Evolutionary conservation across 2,329 filamentous ascomycete species (phyloP), one percentile per base, ranked within the genome.

Genomic region (Ceratocystis lukuohia): DNA sequence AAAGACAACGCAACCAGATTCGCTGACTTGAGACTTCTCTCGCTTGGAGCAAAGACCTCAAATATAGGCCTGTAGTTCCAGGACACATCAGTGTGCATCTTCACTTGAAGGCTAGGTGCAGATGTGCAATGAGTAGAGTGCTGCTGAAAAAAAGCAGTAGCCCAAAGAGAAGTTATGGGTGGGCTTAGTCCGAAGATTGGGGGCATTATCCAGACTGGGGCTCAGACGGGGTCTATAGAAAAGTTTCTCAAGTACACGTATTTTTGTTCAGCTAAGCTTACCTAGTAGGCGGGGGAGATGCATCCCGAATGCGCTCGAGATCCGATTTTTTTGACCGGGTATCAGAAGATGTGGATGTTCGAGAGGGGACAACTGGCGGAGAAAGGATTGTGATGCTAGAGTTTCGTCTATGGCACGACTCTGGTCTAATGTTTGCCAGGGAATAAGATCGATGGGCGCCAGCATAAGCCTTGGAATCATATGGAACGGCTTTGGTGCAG

Each of bases 391-490:
- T 65, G 8, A 65, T 65, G 53, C 64, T 65, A 7, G 64, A 65
- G 12, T 37, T n/a, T 61, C 64, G 59, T 28, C 64, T 57, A 12
- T 61, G 64, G 33, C 50, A 65, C 41, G 64, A 65, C 33, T 65
- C 64, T 22, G 64, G 64, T 61, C 64, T 59, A 41, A 65, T 65
- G 56, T 59, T 65, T 15, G 64, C 64, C 17, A 65, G 64, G 22
- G 64, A 65, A 20, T 65, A 65, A 5, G 64, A 65, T 25, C 64
- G 53, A 30, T 41, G 25, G 37, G 64, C 64, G n/a, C 64, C 64
- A 15, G 50, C 64, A 45, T 65, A 65, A 8, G 64, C 64, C 37
- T 61, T 65, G 33, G 64, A 30, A 33, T 65, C 53, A 48, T 59
- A 65, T 5, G 64, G 64, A 10, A 53, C 64, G 17, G 28, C 41